Evolutionary conservation across 306 rosid genomes (phyloP).

Genomic region (Vachellia pachyceras): DNA sequence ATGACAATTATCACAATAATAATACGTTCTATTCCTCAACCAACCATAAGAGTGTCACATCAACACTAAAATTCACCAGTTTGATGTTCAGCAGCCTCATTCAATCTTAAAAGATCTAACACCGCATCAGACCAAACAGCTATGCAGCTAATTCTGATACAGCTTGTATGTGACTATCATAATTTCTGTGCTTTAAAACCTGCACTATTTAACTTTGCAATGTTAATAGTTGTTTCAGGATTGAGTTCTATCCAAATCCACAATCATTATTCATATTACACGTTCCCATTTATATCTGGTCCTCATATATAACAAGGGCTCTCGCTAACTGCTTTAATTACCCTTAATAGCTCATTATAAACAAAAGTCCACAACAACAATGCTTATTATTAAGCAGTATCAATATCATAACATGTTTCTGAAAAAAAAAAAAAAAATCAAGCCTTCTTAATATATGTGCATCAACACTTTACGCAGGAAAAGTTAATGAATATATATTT

Average conservation of each 20-base stretch:
- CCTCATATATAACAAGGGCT: too few relatives aligned
- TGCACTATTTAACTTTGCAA: slow-evolving; percentile 1
- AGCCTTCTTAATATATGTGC: not conserved
- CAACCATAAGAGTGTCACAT: not conserved
- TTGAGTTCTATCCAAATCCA: too few relatives aligned
- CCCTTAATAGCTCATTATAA: too few relatives aligned
- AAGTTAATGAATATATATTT: not conserved
- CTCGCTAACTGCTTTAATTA: too few relatives aligned
- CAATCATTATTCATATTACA: too few relatives aligned
- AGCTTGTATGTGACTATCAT: not conserved
- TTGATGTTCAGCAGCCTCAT: not conserved
- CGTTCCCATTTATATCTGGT: too few relatives aligned
- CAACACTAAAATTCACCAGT: not conserved
- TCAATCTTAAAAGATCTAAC: not conserved
- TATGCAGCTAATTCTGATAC: slow-evolving; percentile 23
- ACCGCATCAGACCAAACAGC: slow-evolving; percentile 17
- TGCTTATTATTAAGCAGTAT: too few relatives aligned
- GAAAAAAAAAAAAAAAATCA: not conserved
- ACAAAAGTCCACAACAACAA: too few relatives aligned
- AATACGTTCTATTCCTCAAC: not conserved
- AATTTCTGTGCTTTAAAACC: not conserved
- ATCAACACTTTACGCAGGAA: slow-evolving; percentile 28
- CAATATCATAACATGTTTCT: not conserved
- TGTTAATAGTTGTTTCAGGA: not conserved
- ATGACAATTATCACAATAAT: not conserved